Evolutionary conservation across 2,329 filamentous ascomycete genomes (phyloP), one percentile per base, ranked within the genome.

Genomic region (Fusarium oligoseptatum): DNA sequence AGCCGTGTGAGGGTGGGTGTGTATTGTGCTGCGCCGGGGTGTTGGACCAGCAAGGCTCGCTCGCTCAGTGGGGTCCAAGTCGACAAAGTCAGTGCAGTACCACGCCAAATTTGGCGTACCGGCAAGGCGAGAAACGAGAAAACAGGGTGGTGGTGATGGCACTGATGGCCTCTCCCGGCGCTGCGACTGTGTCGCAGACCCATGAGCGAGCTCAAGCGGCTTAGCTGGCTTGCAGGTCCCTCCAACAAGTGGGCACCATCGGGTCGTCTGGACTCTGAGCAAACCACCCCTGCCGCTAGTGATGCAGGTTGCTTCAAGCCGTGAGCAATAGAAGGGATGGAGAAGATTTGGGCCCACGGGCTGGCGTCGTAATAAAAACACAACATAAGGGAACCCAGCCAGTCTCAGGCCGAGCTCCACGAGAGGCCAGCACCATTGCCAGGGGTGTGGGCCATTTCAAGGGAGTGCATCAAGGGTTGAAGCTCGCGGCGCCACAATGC

Each of bases 241-340:
- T 68, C 58, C 58, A 66, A 65, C 67, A 70, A 72, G 77, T 76
- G 71, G 70, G 32, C 65, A 67, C 63, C 61, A 64, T 68, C 67
- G 67, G 74, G 76, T 75, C 73, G 75, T 76, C 76, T 75, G 58
- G 74, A 71, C 73, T 77, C 52, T 68, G 60, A 29, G 63, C 48
- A 58, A 67, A 41, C 72, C 71, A 72, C 71, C 76, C 76, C 74
- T 80, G 77, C 73, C 71, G 68, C 73, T 79, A 74, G 62, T 72
- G 72, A 78, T 76, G 76, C 73, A 64, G 70, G 66, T 75, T 68
- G 70, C 70, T 71, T 73, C 65, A 64, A 73, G 72, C 70, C 67
- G 63, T 70, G 60, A 57, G 57, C 36, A 39, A 76, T 80, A 68
- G 80, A 81, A 80, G 78, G 74, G 80, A 80, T 77, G 76, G 75